Base-by-base conservation (phyloP, 768 basidiomycete species). In the Fomitopsis serialis region DNA sequence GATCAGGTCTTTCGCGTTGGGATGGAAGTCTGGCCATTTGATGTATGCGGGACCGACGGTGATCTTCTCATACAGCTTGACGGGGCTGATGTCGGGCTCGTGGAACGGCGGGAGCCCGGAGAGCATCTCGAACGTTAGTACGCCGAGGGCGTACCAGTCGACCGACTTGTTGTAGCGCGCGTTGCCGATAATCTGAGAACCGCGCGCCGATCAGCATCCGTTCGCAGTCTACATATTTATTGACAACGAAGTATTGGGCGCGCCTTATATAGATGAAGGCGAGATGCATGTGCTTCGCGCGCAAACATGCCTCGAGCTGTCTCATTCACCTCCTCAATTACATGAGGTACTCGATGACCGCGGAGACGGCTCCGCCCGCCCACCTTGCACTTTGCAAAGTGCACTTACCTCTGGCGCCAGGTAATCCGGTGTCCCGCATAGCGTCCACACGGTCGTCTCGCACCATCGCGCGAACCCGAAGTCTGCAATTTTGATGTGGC, bases 141-240 rank as follows among this genome's bases (percentile, higher is more conserved):
- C 92, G 48, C 97, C 97, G 48, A 98, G 80, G 1, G 97, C 96
- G 72, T 98, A 99, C 95, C 95, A 99, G 66, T 99, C 97, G 2
- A 98, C 96, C 53, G 86, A 88, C 69, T 97, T 96, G 66, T 95
- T 96, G 67, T 99, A 98, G 6, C 94, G 79, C 53, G 83, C 80
- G 66, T 89, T 85, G 17, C 77, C 82, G 66, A 85, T 87, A 68
- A 92, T 83, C 88, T 90, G 43, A 17, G 3, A 11, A n/a, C n/a
- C n/a, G n/a, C n/a, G n/a, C n/a, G n/a, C n/a, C n/a, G n/a, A n/a
- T n/a, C n/a, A n/a, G n/a, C n/a, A n/a, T n/a, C n/a, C n/a, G n/a
- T n/a, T n/a, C n/a, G n/a, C n/a, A n/a, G n/a, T n/a, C n/a, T n/a
- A n/a, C n/a, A n/a, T n/a, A n/a, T n/a, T n/a, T n/a, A n/a, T n/a